These are phyloP conservation scores for Fusarium lyarnte DNA, from an alignment of 2,329 filamentous ascomycete species.

Conservation along the genomic window DNA sequence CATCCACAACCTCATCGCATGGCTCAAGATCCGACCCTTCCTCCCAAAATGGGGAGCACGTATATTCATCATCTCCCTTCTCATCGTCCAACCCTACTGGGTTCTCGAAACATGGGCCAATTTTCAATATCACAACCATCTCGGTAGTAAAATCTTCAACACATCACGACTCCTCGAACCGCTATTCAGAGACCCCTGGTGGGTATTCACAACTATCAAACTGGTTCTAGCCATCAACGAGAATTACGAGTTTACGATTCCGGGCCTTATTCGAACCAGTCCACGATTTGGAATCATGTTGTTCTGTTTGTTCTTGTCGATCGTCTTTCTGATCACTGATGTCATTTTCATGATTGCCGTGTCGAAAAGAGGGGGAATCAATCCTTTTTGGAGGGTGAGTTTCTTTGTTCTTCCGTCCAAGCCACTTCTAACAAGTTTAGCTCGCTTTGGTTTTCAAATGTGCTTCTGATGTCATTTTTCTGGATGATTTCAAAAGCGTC, in stretches of 20 bases:
- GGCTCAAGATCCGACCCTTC: conserved; percentile 24
- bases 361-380: conserved; percentile 18
- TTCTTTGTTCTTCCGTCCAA: fast-evolving
- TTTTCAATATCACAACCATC: conserved; percentile 26
- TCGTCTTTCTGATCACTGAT: conserved; percentile 12
- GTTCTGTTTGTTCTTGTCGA: conserved; percentile 15
- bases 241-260: conserved; percentile 27
- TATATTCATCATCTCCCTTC: conserved; percentile 11
- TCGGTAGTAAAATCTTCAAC: conserved; percentile 12
- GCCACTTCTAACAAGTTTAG: background rate
- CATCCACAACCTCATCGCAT: conserved; percentile 24
- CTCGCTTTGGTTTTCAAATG: conserved; percentile 26
- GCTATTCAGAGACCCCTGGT: conserved; percentile 21
- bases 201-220: conserved; percentile 24
- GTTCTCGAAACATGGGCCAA: conserved; percentile 29
- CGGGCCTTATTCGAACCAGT: conserved; percentile 7
- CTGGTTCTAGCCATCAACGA: conserved; percentile 22
- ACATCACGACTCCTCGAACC: conserved; percentile 14
- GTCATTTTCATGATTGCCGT: conserved; percentile 28
- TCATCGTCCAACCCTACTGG: conserved; percentile 23
- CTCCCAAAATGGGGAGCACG: conserved; percentile 18
- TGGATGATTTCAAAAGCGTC: conserved; percentile 25
- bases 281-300: conserved; percentile 28
- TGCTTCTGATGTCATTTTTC: conserved; percentile 27
- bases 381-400: conserved; percentile 26